Conservation (phyloP, 176 grass and related monocot species). For the Phoenix dactylifera region DNA sequence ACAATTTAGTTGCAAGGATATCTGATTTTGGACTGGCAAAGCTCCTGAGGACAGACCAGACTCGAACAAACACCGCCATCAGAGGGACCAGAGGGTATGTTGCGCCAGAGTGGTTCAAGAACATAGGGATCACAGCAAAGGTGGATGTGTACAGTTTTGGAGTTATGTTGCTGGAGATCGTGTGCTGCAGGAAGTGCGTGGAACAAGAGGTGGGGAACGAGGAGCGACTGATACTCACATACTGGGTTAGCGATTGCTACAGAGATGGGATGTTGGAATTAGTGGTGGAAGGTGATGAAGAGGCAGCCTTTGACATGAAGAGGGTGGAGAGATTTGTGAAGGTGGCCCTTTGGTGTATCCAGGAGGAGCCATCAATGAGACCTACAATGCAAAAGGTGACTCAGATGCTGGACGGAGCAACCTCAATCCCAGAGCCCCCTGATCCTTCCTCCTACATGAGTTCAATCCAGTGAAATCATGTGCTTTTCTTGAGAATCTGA, state of each 20-base stretch:
- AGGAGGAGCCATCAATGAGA: conserved; percentile 1
- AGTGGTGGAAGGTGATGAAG: conserved; percentile 15
- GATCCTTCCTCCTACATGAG: conserved; percentile 27
- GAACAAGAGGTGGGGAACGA: too few relatives aligned
- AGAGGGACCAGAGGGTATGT: conserved; percentile 39
- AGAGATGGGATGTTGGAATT: conserved; percentile 10
- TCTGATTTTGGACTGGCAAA: conserved; percentile 48
- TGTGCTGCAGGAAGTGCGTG: conserved; percentile 15
- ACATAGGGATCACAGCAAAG: conserved; percentile 19
- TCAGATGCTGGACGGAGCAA: conserved; percentile 21
- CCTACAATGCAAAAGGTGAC: conserved; percentile 24
- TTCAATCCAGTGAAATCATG: conserved; percentile 13
- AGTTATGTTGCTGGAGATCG: conserved; percentile 38
- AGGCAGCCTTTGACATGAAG: conserved; percentile 10
- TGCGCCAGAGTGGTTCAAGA: conserved; percentile 34
- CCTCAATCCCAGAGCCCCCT: conserved; percentile 17
- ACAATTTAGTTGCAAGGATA: conserved; percentile 28
- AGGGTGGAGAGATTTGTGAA: conserved; percentile 7
- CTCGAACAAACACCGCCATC: conserved; percentile 21
- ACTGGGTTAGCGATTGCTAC: conserved; percentile 18
- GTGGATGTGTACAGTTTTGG: conserved; percentile 53
- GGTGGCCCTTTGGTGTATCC: too few relatives aligned
- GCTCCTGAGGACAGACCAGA: conserved; percentile 27
- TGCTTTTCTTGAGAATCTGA: too few relatives aligned
- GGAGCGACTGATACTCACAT: too few relatives aligned